Evolutionary conservation across 495 filamentous ascomycete genomes (phyloP), one percentile per base, ranked within the genome.

Genomic region (Hypoxylon crocopeplum): DNA sequence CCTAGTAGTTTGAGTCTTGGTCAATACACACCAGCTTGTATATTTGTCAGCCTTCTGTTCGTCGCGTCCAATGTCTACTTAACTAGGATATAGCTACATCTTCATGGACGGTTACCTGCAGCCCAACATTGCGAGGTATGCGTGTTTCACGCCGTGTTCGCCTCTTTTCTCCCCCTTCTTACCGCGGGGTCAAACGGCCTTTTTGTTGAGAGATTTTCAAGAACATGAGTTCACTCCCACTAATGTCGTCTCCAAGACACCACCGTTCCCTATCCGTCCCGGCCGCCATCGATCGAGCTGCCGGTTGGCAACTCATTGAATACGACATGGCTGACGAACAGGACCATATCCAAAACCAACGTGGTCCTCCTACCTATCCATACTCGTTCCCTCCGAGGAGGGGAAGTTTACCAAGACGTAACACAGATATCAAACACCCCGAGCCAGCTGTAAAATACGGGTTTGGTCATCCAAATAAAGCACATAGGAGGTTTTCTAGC

Each of bases 281-380:
- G 38, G 61, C 61, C 25, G 49, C 55, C n/a, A 36, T 59, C 48
- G 61, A 64, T 64, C 61, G 61, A 64, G 48, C 19, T 47, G 20
- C 46, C 24, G 42, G 33, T 58, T 62, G 69, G 48, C 48, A 29
- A 30, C 32, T 34, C 15, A 32, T 27, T 25, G 63, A 66, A 11
- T 56, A 64, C 29, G 52, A 66, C 32, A 68, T 68, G 41, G 70
- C 68, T 37, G 67, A 69, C 13, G 57, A 67, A 10, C 55, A 55
- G 29, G 53, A 47, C 29, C 65, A 50, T 44, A 59, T 38, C 16
- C 48, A 42, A 34, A 59, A 30, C 16, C 48, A 42, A 34, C 34
- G 36, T 7, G 56, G 37, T 29, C 66, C 54, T 58, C 64, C 37
- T 21, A 64, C 42, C 45, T 51, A 33, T 56, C 66, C 40, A 37